Conservation (phyloP, 2,329 filamentous ascomycete species). For the Epichloe elymi region DNA sequence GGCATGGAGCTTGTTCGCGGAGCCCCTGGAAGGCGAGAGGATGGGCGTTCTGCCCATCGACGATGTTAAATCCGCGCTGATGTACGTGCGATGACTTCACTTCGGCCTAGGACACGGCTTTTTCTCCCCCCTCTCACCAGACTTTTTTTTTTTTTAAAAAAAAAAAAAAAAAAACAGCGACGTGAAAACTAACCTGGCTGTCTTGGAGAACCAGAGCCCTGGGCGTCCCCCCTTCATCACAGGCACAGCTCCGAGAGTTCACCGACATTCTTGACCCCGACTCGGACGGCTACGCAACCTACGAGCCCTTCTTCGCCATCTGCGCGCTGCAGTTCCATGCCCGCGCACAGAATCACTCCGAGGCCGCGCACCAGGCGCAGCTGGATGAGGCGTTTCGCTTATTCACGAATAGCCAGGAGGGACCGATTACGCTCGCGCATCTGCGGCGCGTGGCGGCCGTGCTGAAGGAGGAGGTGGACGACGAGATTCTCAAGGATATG, state of each 20-base stretch:
- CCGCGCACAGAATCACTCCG: constrained; percentile 34
- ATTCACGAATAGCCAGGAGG: constrained; percentile 48
- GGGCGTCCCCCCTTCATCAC: constrained; percentile 52
- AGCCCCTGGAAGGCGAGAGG: constrained; percentile 59
- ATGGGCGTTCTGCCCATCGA: constrained; percentile 53
- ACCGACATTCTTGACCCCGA: constrained; percentile 73
- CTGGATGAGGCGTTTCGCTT: constrained; percentile 71
- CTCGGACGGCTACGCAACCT: constrained; percentile 61
- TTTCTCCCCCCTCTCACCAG: too few species aligned
- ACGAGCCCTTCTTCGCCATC: constrained; percentile 72
- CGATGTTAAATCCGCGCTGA: constrained; percentile 59
- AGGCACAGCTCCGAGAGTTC: constrained; percentile 62
- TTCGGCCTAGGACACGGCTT: too few species aligned
- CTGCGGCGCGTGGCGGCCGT: constrained; percentile 66
- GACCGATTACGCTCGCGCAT: constrained; percentile 66
- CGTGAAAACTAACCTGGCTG: not conserved
- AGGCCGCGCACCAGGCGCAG: constrained; percentile 47
- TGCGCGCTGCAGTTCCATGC: constrained; percentile 74
- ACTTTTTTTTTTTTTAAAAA: not conserved
- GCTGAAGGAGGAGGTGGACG: constrained; percentile 72
- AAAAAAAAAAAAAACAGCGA: too few species aligned
- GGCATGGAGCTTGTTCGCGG: constrained; percentile 71
- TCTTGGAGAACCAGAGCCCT: constrained; percentile 50
- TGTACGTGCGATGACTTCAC: constrained; percentile 35
- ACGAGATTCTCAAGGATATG: constrained; percentile 84